Base-by-base conservation (phyloP, 495 filamentous ascomycete species). In the Penicillium diatomitis region DNA sequence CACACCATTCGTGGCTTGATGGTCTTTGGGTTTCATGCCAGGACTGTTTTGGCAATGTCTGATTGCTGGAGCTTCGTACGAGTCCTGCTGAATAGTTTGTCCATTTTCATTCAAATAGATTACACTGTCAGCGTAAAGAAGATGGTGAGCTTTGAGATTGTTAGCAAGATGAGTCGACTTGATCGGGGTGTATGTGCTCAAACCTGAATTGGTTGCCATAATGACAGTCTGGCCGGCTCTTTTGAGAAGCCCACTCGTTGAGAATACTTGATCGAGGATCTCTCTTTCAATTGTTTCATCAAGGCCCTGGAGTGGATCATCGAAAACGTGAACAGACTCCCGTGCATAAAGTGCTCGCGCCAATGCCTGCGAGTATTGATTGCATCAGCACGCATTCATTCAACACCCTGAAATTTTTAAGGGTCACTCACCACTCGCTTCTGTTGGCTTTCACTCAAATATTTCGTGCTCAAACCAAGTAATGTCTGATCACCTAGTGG, bases 401-500 rank as follows among this genome's bases (percentile, higher is more conserved):
- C 41, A 32, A 11, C 4, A 30, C 8, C 30, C 4, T n/a, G 10
- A 7, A 9, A 27, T 32, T 48, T 41, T 7, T 8, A n/a, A 28
- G 38, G 20, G 20, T 20, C 20, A 20, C 52, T 42, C 54, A 61
- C 58, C 31, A 84, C 67, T 2, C 84, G 71, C 70, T 80, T 81
- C 44, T 76, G 72, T 58, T 87, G 84, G 1, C 84, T 84, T 43
- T 84, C 84, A 47, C 76, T 81, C 6, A 87, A 69, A 27, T 71
- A 76, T n/a, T 81, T 77, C 4, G 84, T 83, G 41, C 72, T 72
- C 43, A 79, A 76, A 3, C 84, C 84, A 45, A 85, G 78, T 51
- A 79, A 70, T 4, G 84, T 85, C 11, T 69, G 58, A 57, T 87
- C 84, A 30, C 80, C 78, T 35, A 74, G 67, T 3, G 71, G 68